These are phyloP conservation scores for Monosporascus sp. DNA, from an alignment of 2,329 filamentous ascomycete genomes.

Conservation along the genomic window DNA sequence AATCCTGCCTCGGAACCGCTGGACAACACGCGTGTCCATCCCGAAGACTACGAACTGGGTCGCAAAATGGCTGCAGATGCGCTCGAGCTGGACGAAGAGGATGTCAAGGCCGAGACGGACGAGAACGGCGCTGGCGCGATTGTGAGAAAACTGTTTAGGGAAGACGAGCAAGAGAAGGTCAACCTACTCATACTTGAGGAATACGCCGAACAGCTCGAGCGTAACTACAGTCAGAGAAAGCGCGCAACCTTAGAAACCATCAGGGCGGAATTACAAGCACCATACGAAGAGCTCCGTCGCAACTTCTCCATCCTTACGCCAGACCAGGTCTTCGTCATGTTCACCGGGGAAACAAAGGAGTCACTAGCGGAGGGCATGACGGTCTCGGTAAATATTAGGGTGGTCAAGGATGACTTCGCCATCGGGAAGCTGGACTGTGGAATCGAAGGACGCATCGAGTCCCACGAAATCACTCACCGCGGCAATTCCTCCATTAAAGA, in stretches of 20 bases:
- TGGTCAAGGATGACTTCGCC: slow-evolving; percentile 87
- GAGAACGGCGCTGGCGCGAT: slow-evolving; percentile 87
- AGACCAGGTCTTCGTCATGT: slow-evolving; percentile 90
- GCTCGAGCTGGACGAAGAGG: slow-evolving; percentile 92
- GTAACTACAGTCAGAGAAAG: slow-evolving; percentile 89
- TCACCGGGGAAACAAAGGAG: slow-evolving; percentile 86
- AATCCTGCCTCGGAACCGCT: slow-evolving; percentile 83
- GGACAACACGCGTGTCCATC: slow-evolving; percentile 94
- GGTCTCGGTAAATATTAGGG: slow-evolving; percentile 79
- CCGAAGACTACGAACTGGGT: slow-evolving; percentile 95
- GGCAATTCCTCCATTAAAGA: slow-evolving; percentile 61
- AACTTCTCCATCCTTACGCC: slow-evolving; percentile 65
- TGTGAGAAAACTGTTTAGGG: slow-evolving; percentile 89
- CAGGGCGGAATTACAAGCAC: slow-evolving; percentile 82
- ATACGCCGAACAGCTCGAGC: slow-evolving; percentile 92
- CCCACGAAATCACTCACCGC: slow-evolving; percentile 73
- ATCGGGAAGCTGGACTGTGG: slow-evolving; percentile 93
- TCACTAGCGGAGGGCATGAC: slow-evolving; percentile 88
- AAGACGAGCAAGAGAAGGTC: slow-evolving; percentile 89
- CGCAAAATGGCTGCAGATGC: slow-evolving; percentile 98
- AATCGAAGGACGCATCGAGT: slow-evolving; percentile 81
- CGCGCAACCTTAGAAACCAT: slow-evolving; percentile 95
- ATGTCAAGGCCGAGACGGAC: slow-evolving; percentile 89
- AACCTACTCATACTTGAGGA: slow-evolving; percentile 95
- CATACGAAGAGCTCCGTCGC: slow-evolving; percentile 89